Evolutionary conservation across 1,284 basidiomycete species (phyloP).

Genomic region (Rhodotorula sp.): DNA sequence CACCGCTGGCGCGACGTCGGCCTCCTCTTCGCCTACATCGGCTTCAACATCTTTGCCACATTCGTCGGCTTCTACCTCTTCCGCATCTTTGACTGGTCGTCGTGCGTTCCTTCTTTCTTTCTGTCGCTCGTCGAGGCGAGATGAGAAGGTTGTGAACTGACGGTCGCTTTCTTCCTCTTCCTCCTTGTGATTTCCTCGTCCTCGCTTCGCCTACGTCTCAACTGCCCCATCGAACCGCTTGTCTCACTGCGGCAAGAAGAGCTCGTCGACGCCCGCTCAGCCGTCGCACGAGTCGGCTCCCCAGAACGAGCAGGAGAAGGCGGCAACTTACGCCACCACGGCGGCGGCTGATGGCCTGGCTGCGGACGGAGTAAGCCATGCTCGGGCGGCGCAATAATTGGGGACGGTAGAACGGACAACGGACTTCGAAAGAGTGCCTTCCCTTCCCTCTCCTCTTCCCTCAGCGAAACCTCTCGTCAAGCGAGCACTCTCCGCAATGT

Average conservation of each 20-base stretch:
- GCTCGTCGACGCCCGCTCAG: neutral
- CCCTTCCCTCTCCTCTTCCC: no score
- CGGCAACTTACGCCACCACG: neutral
- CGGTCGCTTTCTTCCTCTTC: neutral
- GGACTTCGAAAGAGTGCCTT: no score
- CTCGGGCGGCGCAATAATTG: no score
- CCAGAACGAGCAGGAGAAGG: neutral
- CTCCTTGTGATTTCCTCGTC: no score
- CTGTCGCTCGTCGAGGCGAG: neutral
- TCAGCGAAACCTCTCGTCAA: no score
- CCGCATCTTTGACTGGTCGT: conserved; percentile 24
- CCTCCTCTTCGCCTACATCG: conserved; percentile 55
- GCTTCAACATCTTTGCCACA: conserved; percentile 29
- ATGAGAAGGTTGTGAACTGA: neutral
- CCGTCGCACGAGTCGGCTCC: neutral
- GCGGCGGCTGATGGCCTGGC: no score
- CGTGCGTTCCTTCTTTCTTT: neutral
- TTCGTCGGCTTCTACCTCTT: conserved; percentile 31
- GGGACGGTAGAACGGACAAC: no score
- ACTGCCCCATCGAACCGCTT: no score
- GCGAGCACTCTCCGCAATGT: no score
- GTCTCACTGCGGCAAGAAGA: conserved; percentile 1
- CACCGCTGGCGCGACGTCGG: conserved; percentile 62
- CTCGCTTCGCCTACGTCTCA: no score
- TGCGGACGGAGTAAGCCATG: no score